These are phyloP conservation scores for Pezicula neosporulosa DNA, from an alignment of 2,329 filamentous ascomycete species.

Conservation along the genomic window DNA sequence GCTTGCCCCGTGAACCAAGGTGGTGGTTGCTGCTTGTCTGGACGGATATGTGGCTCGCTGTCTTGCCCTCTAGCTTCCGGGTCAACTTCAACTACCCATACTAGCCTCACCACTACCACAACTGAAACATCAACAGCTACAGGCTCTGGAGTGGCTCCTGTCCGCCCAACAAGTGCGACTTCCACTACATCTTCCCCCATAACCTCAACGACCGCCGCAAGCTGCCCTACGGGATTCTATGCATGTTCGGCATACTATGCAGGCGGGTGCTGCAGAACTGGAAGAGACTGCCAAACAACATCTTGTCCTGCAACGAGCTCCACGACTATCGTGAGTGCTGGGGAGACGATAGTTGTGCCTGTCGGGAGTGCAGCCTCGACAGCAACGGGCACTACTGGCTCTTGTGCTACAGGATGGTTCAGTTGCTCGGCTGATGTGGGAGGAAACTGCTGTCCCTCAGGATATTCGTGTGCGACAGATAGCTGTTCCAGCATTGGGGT, in stretches of 20 bases:
- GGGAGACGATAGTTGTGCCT: slow-evolving; percentile 69
- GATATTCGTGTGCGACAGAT: slow-evolving; percentile 68
- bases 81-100: slow-evolving; percentile 22
- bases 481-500: slow-evolving; percentile 62
- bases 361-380: slow-evolving; percentile 38
- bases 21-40: slow-evolving; percentile 28
- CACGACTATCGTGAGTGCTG: slow-evolving; percentile 65
- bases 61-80: slow-evolving; percentile 18
- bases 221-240: slow-evolving; percentile 89
- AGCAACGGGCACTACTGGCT: slow-evolving; percentile 32
- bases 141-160: slow-evolving; percentile 38
- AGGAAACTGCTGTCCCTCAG: slow-evolving; percentile 80
- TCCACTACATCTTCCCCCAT: slow-evolving; percentile 30
- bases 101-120: slow-evolving; percentile 33
- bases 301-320: slow-evolving; percentile 65
- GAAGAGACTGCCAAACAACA: slow-evolving; percentile 77
- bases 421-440: slow-evolving; percentile 62
- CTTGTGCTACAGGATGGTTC: slow-evolving; percentile 79
- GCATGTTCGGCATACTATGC: slow-evolving; percentile 78
- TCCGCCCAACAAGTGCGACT: slow-evolving; percentile 42
- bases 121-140: slow-evolving; percentile 31
- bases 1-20: slow-evolving; percentile 23
- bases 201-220: slow-evolving; percentile 15
- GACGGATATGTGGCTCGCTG: slow-evolving; percentile 25
- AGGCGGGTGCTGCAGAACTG: slow-evolving; percentile 85